Conservation (phyloP, 495 filamentous ascomycete genomes). For the Aspergillus bridgeri region DNA sequence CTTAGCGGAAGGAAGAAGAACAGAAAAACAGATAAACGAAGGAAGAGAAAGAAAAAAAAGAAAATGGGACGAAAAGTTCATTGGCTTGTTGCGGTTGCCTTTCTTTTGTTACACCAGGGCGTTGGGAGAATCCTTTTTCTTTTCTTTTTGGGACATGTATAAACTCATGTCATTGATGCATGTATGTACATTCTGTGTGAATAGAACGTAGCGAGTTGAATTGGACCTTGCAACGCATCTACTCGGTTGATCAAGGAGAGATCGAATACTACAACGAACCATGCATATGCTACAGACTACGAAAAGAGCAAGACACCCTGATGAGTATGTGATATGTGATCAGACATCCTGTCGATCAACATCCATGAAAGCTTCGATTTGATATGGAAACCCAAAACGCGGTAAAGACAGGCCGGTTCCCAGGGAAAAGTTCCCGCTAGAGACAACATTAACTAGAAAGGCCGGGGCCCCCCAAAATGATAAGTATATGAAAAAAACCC, state of each 20-base stretch:
- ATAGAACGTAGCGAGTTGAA: not conserved
- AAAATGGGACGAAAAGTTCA: no score
- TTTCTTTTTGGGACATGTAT: no score
- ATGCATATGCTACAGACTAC: no score
- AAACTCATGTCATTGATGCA: no score
- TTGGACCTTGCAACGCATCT: no score
- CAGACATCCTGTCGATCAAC: not conserved
- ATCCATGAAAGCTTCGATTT: not conserved
- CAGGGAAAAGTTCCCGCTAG: not conserved
- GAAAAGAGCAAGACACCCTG: not conserved
- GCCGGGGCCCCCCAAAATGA: not conserved
- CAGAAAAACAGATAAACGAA: not conserved
- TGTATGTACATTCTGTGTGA: no score
- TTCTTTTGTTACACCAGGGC: no score
- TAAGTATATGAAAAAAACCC: not conserved
- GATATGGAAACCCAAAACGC: slow-evolving; percentile 5
- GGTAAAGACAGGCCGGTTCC: slow-evolving; percentile 20
- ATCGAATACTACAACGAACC: no score
- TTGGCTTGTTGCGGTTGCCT: not conserved
- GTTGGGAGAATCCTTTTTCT: not conserved
- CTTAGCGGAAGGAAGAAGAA: not conserved
- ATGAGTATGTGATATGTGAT: not conserved
- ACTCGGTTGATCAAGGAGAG: no score
- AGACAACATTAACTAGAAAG: no score
- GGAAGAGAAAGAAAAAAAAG: not conserved